Base-by-base conservation (phyloP, 2,329 filamentous ascomycete genomes). In the Blastomyces silverae region DNA sequence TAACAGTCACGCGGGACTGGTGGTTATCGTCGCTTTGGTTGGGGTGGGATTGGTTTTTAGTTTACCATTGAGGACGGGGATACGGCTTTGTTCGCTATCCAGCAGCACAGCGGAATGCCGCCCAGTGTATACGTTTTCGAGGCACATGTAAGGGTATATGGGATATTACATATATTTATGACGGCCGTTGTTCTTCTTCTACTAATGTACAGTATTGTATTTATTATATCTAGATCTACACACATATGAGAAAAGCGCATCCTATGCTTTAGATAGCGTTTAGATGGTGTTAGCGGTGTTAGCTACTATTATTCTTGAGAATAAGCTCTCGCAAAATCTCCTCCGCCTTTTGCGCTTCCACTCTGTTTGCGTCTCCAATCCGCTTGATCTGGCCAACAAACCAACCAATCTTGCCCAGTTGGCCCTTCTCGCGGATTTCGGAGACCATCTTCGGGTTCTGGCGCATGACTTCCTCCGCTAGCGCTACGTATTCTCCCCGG, bases 361-460 rank as follows among this genome's bases (percentile, higher is more conserved):
- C 82, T 1, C 83, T 83, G 0, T 86, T 86, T 66, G 85, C 84
- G 37, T 82, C 80, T 37, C 84, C 85, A 66, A 78, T 76, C 56
- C 84, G 79, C 76, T 89, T 86, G 84, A 89, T 88, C 73, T 88
- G 84, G 13, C 87, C 87, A 17, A 90, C 82, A 69, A 89, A 83
- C 79, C 84, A 89, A 70, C 85, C 86, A 7, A 88, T 73, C 74
- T 89, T 90, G n/a, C 85, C 85, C 39, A 79, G 77, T 68, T 88
- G 85, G 0, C 83, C 82, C 70, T 84, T 86, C 58, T 80, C 78
- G 53, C 81, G 78, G 61, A 89, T 86, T 62, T 86, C 82, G 63
- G 80, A 77, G 1, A 87, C 85, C 77, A 87, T 83, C 48, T 83
- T 78, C 0, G 80, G 79, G 66, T 87, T 85, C 65, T 80, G 78